Evolutionary conservation across 345 rosid species (phyloP), one percentile per base, ranked within the genome.

Genomic region (Ceriops decandra): DNA sequence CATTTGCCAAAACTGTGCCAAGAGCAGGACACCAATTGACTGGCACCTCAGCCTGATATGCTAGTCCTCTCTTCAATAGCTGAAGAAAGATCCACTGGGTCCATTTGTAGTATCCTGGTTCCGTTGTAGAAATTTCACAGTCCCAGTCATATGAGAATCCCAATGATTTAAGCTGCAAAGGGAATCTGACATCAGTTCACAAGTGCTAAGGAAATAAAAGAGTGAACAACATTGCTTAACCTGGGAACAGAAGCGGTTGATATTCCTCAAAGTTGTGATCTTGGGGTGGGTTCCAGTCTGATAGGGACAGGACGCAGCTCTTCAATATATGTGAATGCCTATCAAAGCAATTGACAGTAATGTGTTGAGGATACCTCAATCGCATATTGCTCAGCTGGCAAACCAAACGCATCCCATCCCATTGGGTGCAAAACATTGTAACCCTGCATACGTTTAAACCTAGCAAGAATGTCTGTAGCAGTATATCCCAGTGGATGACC

Each of bases 11-110:
- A 71, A 93, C 98, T 20, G 98, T 93, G 35, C 98, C 96, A 80
- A 93, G 98, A 70, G 95, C 98, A 59, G 98, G 98, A 68, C 98
- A 93, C 98, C 98, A 93, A 69, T 90, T 93, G 66, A 93, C 97
- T 1, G 97, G 96, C 63, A 90, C 98, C 84, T 90, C 98, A 76
- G 98, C 97, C 98, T 93, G 98, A 83, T 90, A 93, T 62, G 97
- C 98, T 77, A 93, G 84, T 79, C 98, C 98, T 82, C 95, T 85
- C 88, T 87, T 90, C 72, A 89, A 78, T 69, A 93, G 79, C 81
- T 90, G 98, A 76, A 93, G 98, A 83, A 90, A 93, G 57, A 93
- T 89, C 98, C 98, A 93, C 17, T 90, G 98, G 32, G 98, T 93
- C 97, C 98, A 93, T 73, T 88, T 90, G 73, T 90, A 90, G 63